phyloP scores from a whole-genome alignment of 2,329 filamentous ascomycete genomes.

The Epichloe hybrida region DNA sequence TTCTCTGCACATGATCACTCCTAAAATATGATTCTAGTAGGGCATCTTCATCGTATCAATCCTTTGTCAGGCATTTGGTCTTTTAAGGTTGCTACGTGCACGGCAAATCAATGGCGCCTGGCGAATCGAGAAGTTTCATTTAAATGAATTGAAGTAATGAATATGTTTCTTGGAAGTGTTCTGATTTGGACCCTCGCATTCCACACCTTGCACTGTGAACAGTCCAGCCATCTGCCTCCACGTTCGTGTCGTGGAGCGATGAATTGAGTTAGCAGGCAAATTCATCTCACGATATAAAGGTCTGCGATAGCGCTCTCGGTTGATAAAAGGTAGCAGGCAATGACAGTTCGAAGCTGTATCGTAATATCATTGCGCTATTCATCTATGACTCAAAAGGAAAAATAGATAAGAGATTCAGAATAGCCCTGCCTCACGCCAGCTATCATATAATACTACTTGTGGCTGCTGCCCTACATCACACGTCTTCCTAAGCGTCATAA shows the following conservation, averaged over 20 bases:
- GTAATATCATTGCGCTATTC: slow-evolving; percentile 19
- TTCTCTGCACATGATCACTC: not conserved
- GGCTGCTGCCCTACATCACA: not conserved
- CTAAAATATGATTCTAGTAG: not conserved
- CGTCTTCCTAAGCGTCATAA: not conserved
- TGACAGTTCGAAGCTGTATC: not conserved
- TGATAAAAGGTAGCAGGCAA: not conserved
- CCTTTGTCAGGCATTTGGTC: too few species aligned
- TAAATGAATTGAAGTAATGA: too few species aligned
- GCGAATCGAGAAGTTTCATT: too few species aligned
- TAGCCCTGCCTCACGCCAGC: slow-evolving; percentile 6
- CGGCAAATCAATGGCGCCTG: too few species aligned
- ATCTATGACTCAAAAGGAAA: slow-evolving; percentile 23
- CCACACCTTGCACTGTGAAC: not conserved
- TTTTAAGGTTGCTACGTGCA: too few species aligned
- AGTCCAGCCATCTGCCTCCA: not conserved
- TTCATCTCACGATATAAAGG: not conserved
- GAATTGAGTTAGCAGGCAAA: not conserved
- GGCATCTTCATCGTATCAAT: not conserved
- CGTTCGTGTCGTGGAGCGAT: not conserved
- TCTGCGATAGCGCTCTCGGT: not conserved
- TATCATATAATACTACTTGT: slow-evolving; percentile 2
- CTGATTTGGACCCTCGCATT: too few species aligned
- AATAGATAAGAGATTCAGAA: slow-evolving; percentile 22
- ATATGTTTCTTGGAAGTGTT: too few species aligned